Conservation (phyloP, 768 basidiomycete species). For the Mycena galopus region DNA sequence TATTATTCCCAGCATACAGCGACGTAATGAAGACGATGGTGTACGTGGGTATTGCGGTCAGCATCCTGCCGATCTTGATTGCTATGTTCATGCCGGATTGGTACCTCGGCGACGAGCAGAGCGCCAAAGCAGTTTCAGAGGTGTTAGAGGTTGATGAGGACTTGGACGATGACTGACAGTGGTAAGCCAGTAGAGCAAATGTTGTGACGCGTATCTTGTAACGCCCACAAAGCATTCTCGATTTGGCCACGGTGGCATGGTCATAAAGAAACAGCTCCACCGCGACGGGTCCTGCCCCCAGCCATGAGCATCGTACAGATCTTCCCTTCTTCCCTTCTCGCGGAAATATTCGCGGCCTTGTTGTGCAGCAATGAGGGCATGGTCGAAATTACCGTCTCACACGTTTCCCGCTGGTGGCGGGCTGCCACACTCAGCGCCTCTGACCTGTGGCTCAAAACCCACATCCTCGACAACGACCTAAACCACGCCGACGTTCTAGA, state of each 20-base stretch:
- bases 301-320: slow-evolving; percentile 11
- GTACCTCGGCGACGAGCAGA: slow-evolving; percentile 78
- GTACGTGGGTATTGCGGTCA: slow-evolving; percentile 64
- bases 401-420: slow-evolving; percentile 26
- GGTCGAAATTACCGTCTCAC: not conserved
- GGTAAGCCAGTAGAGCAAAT: not conserved
- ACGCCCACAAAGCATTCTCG: slow-evolving; percentile 2
- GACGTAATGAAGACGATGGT: slow-evolving; percentile 71
- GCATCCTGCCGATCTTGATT: slow-evolving; percentile 70
- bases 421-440: slow-evolving; percentile 2
- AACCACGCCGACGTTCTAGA: slow-evolving; percentile 8
- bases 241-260: not conserved
- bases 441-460: slow-evolving; percentile 20
- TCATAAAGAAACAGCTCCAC: not conserved
- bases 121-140: slow-evolving; percentile 59
- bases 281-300: not conserved
- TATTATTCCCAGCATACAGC: slow-evolving; percentile 55
- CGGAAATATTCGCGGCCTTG: not conserved
- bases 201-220: slow-evolving; percentile 9
- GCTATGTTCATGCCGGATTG: slow-evolving; percentile 74
- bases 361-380: not conserved
- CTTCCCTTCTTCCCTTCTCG: slow-evolving; percentile 14
- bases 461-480: not conserved
- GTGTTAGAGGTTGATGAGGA: not conserved
- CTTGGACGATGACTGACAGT: not conserved